Percentiles rank a stretch among this genome's conserved stretches.
Conservation (phyloP, 768 basidiomycete genomes). For the Pulveroboletus frians region DNA sequence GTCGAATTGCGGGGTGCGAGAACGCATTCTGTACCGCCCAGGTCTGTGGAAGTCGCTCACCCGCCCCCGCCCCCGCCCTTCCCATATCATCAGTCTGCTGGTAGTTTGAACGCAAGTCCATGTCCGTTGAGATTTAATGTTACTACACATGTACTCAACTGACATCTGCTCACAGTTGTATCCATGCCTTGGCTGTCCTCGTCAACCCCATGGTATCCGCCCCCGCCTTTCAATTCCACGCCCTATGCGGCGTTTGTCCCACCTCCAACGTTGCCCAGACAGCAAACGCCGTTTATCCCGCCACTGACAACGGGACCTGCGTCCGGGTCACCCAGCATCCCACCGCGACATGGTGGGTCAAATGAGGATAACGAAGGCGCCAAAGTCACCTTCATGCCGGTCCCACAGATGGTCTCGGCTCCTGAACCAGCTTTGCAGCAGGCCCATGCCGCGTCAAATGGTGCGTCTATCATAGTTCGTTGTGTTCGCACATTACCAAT, state of each 20-base stretch:
- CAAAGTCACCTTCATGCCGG: no score
- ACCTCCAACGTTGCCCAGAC: background rate
- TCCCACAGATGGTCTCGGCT: background rate
- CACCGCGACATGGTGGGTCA: background rate
- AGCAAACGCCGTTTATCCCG: no score
- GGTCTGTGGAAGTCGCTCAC: background rate
- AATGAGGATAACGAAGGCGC: background rate
- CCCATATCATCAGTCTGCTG: background rate
- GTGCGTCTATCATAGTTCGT: background rate
- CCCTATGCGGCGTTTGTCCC: background rate
- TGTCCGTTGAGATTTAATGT: background rate
- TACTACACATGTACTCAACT: no score
- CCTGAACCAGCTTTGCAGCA: background rate
- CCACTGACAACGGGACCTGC: background rate
- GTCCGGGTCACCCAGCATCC: background rate
- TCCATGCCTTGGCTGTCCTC: background rate
- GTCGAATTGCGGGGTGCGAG: background rate
- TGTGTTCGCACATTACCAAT: background rate
- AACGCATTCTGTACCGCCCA: background rate
- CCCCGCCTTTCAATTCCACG: background rate
- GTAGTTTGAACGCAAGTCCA: background rate
- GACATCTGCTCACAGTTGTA: background rate
- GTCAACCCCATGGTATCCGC: background rate
- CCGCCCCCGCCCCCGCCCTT: background rate
- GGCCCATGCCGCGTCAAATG: background rate